phyloP scores from a whole-genome alignment of 805 yeast species.

The Schizosaccharomyces pombe region DNA sequence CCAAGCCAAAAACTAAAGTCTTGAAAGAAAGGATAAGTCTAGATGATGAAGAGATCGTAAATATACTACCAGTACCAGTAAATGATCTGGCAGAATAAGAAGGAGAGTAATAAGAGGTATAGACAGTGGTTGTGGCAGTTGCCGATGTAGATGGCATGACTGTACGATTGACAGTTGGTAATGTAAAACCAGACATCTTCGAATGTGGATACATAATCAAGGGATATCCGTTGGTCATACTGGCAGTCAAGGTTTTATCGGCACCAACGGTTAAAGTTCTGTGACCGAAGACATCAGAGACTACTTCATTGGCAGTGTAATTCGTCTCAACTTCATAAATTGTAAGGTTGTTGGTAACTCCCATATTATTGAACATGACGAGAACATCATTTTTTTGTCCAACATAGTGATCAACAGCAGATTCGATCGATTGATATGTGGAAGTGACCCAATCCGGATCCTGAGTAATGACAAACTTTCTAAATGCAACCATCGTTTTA shows the following conservation, averaged over 20 bases:
- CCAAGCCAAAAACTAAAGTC: background rate
- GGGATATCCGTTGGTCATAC: background rate
- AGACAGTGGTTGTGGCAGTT: background rate
- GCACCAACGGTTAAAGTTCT: conserved; percentile 1
- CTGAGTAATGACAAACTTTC: conserved; percentile 1
- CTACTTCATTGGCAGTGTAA: background rate
- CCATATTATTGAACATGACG: background rate
- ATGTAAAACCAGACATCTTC: background rate
- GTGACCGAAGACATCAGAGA: background rate
- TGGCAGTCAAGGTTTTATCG: background rate
- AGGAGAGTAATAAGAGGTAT: background rate
- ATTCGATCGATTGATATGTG: background rate
- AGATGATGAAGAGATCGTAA: background rate
- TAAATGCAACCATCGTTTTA: background rate
- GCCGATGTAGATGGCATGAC: background rate
- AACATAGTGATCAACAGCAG: background rate
- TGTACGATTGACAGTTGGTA: background rate
- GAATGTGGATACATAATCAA: background rate
- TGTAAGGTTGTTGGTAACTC: background rate
- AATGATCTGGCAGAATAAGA: background rate
- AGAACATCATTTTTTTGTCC: background rate
- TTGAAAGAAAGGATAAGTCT: background rate
- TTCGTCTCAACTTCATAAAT: background rate
- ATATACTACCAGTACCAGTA: background rate
- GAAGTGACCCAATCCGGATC: background rate